Evolutionary conservation across 169 alveolate genomes (phyloP), one percentile per base, ranked within the genome.

Genomic region (Ichthyophthirius multifiliis): DNA sequence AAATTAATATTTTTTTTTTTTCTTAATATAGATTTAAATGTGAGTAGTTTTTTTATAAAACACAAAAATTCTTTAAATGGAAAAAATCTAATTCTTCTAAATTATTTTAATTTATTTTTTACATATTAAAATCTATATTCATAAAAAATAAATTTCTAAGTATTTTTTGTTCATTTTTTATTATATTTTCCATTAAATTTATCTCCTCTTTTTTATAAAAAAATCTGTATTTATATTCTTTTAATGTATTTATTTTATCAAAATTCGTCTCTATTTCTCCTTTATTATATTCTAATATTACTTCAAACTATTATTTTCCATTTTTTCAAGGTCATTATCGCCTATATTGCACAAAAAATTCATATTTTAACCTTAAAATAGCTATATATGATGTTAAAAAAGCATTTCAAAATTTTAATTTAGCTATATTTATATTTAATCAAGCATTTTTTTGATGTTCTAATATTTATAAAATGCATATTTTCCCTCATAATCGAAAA

Each of bases 401-500:
- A 55, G 43, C 31, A 13, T 55, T 27, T 55, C 71, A 18, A 55
- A 12, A 6, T 55, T 55, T 13, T 13, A 27, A 23, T 55, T 55
- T 3, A 55, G 43, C 71, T 39, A 55, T 39, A 55, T 55, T 55
- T 55, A 10, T 23, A 55, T 3, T 34, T 55, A 55, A 2, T 34
- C 71, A 55, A 55, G 31, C 39, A 27, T 27, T 55, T 55, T 55
- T 12, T 55, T 55, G 23, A 34, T 23, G 43, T 20, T 7, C 16
- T 55, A 9, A 27, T 55, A 55, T 10, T 55, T 27, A 55, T 55
- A 39, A 55, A 55, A 55, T 18, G 71, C 71, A 55, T 55, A 55
- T 55, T 39, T 55, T 15, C 71, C 71, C 31, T 55, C 71, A 55
- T 55, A 55, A 9, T 55, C 71, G 31, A 55, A 55, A 10, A 55